Evolutionary conservation across 2,329 filamentous ascomycete genomes (phyloP).

Genomic region (Diaporthe aspalathi): DNA sequence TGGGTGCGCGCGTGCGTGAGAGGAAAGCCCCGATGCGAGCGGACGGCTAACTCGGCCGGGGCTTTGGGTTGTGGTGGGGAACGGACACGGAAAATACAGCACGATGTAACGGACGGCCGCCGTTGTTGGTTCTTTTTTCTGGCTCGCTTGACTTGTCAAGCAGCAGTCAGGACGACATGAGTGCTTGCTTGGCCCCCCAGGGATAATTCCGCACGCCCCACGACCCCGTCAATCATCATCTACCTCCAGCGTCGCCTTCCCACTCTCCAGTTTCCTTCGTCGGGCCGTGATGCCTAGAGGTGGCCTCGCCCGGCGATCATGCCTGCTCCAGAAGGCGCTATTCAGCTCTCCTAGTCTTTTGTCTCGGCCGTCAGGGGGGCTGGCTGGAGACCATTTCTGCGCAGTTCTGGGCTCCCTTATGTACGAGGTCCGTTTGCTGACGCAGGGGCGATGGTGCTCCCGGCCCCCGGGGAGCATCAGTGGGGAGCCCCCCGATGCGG

Average conservation of each 20-base stretch:
- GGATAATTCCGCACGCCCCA: background rate
- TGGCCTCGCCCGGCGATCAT: conserved; percentile 1
- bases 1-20: background rate
- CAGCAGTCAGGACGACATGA: background rate
- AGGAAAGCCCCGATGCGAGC: conserved; percentile 11
- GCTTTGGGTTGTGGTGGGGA: background rate
- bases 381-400: too few relatives aligned
- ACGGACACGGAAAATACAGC: background rate
- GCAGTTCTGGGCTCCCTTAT: background rate
- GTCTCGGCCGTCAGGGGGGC: conserved; percentile 11
- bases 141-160: background rate
- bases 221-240: background rate
- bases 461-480: background rate
- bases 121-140: background rate
- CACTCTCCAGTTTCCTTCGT: background rate
- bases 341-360: background rate
- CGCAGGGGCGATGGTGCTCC: conserved; percentile 10
- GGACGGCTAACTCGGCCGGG: conserved; percentile 13
- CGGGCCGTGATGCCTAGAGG: background rate
- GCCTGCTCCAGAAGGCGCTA: conserved; percentile 28
- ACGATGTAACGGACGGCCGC: background rate
- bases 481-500: conserved; percentile 33
- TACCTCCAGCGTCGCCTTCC: too few relatives aligned
- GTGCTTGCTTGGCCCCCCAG: background rate
- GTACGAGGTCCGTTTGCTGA: background rate